Evolutionary conservation across 2,329 filamentous ascomycete genomes (phyloP), one percentile per base, ranked within the genome.

Genomic region (Aspergillus sp.): DNA sequence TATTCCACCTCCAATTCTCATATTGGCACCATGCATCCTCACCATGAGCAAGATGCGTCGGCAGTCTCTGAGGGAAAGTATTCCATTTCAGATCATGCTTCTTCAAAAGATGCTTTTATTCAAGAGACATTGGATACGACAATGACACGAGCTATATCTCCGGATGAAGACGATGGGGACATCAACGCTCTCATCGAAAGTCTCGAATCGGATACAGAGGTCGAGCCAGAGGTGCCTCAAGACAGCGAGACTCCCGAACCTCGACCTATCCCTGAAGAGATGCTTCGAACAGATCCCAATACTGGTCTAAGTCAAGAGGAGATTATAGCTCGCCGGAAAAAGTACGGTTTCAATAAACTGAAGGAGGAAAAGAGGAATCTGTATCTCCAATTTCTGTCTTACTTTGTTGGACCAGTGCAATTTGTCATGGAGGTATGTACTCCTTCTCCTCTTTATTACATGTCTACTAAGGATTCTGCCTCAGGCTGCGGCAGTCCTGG

Each of bases 291-390:
- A 16, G 85, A 92, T 67, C 86, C 84, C 52, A 81, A 82, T 44
- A 75, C 81, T 17, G 89, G 91, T 80, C 81, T 96, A 7, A 90
- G 84, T 13, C 83, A 88, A 53, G 71, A 78, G 42, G 88, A 95
- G 75, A 89, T 91, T 47, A 57, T 76, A 29, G 67, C 76, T 10
- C 76, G 81, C 38, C 81, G 86, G 54, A 86, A 83, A 77, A 89
- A 88, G 72, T 89, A 86, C 71, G 91, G 91, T 71, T 79, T 89
- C 68, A 96, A 96, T 72, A 86, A 90, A 72, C 91, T 96, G 88
- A 91, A 89, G 76, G 89, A 95, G 76, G 88, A 93, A 78, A 91
- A 91, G 76, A 88, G 91, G 75, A 95, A 92, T 67, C 67, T 91
- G 53, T 74, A 92, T 56, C 81, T 94, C 66, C 94, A 95, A 79